Evolutionary conservation across 2,329 filamentous ascomycete species (phyloP), one percentile per base, ranked within the genome.

Genomic region (Fusarium goolgardi): DNA sequence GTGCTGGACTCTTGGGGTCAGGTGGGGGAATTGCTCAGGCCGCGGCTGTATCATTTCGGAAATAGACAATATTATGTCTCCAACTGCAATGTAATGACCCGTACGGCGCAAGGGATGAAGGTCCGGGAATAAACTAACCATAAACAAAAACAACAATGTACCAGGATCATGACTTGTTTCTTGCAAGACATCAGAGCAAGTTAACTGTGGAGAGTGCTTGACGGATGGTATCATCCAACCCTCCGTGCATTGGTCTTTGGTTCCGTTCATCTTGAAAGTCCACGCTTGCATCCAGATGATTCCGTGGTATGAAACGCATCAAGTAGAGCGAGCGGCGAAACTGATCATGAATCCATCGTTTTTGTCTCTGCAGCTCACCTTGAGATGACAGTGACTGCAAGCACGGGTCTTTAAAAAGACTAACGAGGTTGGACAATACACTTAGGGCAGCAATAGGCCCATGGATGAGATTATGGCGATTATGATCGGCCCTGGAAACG

Each of bases 401-500:
- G 6, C 4, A 27, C n/a, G 10, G 23, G 3, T 27, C 23, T 15
- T 40, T 23, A 9, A 39, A 51, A 13, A 60, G 29, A 0, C 49
- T n/a, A 6, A 60, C 20, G 1, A 58, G 20, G 2, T 56, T 27
- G 7, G 63, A 53, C 9, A 68, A 11, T 3, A 68, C 21, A 4
- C 56, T 65, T 5, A 65, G 40, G 3, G 47, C 32, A 18, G 67
- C 67, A 0, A 67, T 25, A 0, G 56, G 41, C 0, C 67, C 67
- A 9, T 70, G 63, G 0, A 70, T 44, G 0, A 27, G 16, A 2
- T 67, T 45, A 7, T 70, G 67, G 0, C 67, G 54, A 21, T 27
- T 45, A 27, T 70, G 67, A 27, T 70, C 67, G 8, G 51, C 3
- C 12, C 39, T 55, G 1, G 59, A 67, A 1, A 59, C 55, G 18